Evolutionary conservation across 495 filamentous ascomycete species (phyloP).

Genomic region (Pseudotulostoma volvatum): DNA sequence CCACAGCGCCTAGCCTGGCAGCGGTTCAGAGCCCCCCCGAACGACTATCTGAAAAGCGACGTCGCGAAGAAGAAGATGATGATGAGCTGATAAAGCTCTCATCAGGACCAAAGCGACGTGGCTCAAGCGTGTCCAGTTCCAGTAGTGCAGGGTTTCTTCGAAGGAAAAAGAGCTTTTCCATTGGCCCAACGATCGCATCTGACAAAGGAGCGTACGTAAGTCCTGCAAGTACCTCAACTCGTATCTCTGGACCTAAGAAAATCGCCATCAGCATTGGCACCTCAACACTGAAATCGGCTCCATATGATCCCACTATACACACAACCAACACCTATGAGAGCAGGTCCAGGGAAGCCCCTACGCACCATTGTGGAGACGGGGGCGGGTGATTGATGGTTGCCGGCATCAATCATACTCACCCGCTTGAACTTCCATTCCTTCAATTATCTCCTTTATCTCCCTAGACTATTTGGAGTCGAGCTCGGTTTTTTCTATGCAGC

Average conservation of each 20-base stretch:
- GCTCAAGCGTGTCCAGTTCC: constrained; percentile 24
- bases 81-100: constrained; percentile 65
- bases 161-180: constrained; percentile 27
- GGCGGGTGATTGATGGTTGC: too few species aligned
- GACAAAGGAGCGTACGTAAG: constrained; percentile 16
- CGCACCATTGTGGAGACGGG: too few species aligned
- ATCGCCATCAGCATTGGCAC: constrained; percentile 34
- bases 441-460: too few species aligned
- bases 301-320: constrained; percentile 6
- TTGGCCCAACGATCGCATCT: constrained; percentile 13
- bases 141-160: constrained; percentile 20
- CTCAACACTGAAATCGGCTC: constrained; percentile 8
- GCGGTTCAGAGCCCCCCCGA: constrained; percentile 40
- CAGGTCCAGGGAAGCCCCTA: too few species aligned
- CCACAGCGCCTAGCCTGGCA: constrained; percentile 12
- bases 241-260: constrained; percentile 18
- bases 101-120: constrained; percentile 48
- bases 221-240: constrained; percentile 13
- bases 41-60: constrained; percentile 74
- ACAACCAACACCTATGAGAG: too few species aligned
- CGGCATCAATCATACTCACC: too few species aligned
- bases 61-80: constrained; percentile 75
- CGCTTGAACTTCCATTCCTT: too few species aligned
- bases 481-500: too few species aligned
- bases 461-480: too few species aligned